These are phyloP conservation scores for Vanrija pseudolonga DNA, from an alignment of 1,284 basidiomycete species.

Conservation along the genomic window DNA sequence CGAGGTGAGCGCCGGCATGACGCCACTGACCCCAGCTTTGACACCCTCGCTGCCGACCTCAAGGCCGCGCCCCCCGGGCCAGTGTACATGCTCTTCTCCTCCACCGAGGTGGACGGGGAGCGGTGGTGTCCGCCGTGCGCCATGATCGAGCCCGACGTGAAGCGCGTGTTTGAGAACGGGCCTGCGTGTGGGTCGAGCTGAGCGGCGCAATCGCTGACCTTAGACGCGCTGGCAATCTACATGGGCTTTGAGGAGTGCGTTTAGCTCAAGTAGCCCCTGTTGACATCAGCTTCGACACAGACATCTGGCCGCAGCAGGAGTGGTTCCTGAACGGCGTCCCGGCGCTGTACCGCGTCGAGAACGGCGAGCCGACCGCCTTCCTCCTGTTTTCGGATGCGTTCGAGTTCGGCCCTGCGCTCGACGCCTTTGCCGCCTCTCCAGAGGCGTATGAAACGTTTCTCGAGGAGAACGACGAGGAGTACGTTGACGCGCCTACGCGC, in stretches of 20 bases:
- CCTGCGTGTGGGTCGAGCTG: background rate
- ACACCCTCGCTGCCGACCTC: slow-evolving; percentile 2
- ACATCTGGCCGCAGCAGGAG: background rate
- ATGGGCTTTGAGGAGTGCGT: background rate
- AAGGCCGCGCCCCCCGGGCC: background rate
- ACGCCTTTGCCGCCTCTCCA: slow-evolving; percentile 58
- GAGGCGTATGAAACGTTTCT: slow-evolving; percentile 1
- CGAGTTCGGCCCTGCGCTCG: slow-evolving; percentile 25
- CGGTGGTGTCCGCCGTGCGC: slow-evolving; percentile 3
- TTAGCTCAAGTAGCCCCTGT: background rate
- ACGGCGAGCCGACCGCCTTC: background rate
- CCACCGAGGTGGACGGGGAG: slow-evolving; percentile 1
- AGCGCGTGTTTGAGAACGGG: slow-evolving; percentile 1
- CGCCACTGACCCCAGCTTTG: background rate
- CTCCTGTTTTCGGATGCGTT: background rate
- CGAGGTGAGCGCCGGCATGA: background rate
- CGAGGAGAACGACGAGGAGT: background rate
- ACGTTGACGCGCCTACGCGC: background rate
- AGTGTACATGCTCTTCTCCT: slow-evolving; percentile 1
- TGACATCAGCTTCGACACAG: background rate
- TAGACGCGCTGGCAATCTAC: slow-evolving; percentile 1
- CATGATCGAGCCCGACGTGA: background rate
- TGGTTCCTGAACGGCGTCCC: slow-evolving; percentile 2
- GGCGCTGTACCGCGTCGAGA: background rate
- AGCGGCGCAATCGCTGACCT: background rate